Percentiles rank a stretch among this genome's conserved stretches.
Conservation (phyloP, 2,329 filamentous ascomycete species). For the Hypoxylon sp. region DNA sequence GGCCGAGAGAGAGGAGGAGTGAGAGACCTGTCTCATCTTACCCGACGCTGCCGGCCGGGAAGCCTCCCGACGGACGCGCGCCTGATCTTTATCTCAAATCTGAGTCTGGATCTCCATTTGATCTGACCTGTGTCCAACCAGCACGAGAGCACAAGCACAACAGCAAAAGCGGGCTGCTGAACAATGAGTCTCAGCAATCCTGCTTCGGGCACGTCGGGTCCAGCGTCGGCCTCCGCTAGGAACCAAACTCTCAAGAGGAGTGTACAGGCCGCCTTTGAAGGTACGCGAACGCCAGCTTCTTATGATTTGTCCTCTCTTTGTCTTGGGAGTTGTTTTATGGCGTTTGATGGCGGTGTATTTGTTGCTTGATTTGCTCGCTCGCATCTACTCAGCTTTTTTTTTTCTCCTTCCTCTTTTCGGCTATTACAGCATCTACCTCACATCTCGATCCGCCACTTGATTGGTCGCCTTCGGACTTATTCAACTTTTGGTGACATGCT, state of each 20-base stretch:
- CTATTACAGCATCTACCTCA: constrained; percentile 22
- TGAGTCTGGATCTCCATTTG: constrained; percentile 27
- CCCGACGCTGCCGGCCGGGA: constrained; percentile 39
- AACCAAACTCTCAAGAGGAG: constrained; percentile 69
- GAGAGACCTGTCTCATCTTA: constrained; percentile 45
- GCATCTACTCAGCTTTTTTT: constrained; percentile 19
- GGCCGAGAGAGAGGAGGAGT: constrained; percentile 21
- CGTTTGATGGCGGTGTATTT: constrained; percentile 23
- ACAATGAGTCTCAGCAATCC: constrained; percentile 70
- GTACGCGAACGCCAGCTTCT: constrained; percentile 57
- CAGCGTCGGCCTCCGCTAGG: constrained; percentile 62
- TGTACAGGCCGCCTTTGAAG: constrained; percentile 73
- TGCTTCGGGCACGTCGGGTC: constrained; percentile 64
- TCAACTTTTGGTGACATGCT: constrained; percentile 36
- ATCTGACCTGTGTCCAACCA: constrained; percentile 30
- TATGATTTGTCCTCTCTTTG: constrained; percentile 23
- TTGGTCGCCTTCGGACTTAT: constrained; percentile 43
- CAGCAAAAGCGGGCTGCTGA: constrained; percentile 15
- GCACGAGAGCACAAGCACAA: constrained; percentile 27
- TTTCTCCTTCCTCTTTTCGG: constrained; percentile 35
- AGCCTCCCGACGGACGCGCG: constrained; percentile 21
- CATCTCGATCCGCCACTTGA: constrained; percentile 28
- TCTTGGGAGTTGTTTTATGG: constrained; percentile 32
- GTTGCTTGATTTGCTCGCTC: constrained; percentile 9
- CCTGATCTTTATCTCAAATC: constrained; percentile 34